These are phyloP conservation scores for Lyophyllum shimeji DNA, from an alignment of 768 basidiomycete genomes.

Conservation along the genomic window DNA sequence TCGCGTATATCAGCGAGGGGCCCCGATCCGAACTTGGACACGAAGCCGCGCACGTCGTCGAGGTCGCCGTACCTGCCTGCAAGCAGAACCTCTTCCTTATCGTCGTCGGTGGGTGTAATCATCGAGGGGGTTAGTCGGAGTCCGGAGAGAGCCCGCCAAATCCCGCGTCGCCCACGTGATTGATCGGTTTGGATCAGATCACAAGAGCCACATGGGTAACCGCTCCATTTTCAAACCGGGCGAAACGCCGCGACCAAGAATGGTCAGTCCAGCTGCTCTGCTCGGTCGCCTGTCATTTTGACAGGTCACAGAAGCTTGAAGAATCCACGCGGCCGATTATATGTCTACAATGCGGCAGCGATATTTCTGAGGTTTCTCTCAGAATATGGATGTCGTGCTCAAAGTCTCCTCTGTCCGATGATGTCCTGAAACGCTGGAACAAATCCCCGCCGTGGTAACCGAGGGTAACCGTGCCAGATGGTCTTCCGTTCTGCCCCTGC, in stretches of 20 bases:
- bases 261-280: neutral
- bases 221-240: neutral
- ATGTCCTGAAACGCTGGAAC: neutral
- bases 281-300: neutral
- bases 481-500: neutral
- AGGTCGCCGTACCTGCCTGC: constrained; percentile 88
- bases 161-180: constrained; percentile 1
- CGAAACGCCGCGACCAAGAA: neutral
- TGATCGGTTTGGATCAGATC: constrained; percentile 1
- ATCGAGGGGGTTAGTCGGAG: constrained; percentile 2
- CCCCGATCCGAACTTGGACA: constrained; percentile 53
- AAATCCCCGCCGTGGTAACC: neutral
- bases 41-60: constrained; percentile 70
- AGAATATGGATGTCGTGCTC: neutral
- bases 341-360: neutral
- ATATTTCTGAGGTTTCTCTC: neutral
- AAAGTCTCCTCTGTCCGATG: neutral
- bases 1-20: constrained; percentile 56
- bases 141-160: neutral
- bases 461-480: neutral
- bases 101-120: constrained; percentile 43
- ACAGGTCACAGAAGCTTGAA: no score
- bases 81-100: constrained; percentile 74
- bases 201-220: constrained; percentile 5
- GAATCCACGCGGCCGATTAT: neutral